Conservation (phyloP, 352 stramenopile genomes). For the Thalassiosira ordinaria region DNA sequence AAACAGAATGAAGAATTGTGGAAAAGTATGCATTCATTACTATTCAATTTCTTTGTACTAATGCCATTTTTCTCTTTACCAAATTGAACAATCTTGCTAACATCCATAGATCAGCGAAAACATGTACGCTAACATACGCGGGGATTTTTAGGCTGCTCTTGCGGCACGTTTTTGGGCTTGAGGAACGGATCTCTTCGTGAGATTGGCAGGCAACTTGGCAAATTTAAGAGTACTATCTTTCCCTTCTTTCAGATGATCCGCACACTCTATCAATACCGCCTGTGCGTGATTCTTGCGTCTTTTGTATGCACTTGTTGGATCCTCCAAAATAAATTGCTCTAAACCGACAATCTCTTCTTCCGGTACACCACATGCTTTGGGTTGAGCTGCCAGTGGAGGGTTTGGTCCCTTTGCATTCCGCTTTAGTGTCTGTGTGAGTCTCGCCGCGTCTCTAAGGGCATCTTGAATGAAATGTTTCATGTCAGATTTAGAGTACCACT, state of each 20-base stretch:
- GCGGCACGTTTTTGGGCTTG: too few relatives aligned
- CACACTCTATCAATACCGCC: background rate
- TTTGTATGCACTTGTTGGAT: background rate
- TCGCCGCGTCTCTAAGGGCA: background rate
- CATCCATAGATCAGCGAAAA: too few relatives aligned
- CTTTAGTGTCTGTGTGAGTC: background rate
- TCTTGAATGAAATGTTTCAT: background rate
- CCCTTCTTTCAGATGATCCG: background rate
- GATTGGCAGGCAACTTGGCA: background rate
- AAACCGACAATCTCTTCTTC: conserved; percentile 6
- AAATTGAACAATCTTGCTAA: too few relatives aligned
- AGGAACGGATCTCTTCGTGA: background rate
- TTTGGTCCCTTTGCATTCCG: background rate
- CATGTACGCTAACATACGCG: too few relatives aligned
- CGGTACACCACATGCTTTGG: background rate
- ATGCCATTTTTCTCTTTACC: too few relatives aligned
- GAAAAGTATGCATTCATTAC: too few relatives aligned
- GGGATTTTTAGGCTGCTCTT: too few relatives aligned
- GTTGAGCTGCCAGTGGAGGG: background rate
- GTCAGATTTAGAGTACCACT: background rate
- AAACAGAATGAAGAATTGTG: too few relatives aligned
- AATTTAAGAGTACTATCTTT: background rate
- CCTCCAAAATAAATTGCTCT: conserved; percentile 1
- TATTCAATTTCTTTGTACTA: too few relatives aligned
- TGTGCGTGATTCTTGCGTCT: background rate